These are phyloP conservation scores for Myotisia sp. DNA, from an alignment of 2,329 filamentous ascomycete genomes.

Conservation along the genomic window DNA sequence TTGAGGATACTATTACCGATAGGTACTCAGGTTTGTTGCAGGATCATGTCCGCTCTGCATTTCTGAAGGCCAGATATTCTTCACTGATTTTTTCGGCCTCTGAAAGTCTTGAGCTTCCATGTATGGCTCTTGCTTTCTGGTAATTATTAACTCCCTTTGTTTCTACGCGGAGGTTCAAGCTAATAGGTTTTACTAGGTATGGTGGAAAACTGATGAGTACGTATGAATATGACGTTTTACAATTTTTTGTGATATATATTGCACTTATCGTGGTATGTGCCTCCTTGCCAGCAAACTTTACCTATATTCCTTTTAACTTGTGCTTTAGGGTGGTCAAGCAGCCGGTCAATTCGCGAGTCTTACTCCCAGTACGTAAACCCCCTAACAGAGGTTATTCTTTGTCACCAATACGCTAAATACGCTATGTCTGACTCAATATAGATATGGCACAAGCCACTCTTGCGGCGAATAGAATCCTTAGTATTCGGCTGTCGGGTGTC, in stretches of 20 bases:
- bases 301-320: background rate
- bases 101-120: slow-evolving; percentile 51
- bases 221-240: slow-evolving; percentile 33
- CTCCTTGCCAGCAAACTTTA: too few species aligned
- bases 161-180: background rate
- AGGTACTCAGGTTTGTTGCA: slow-evolving; percentile 48
- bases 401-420: background rate
- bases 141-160: slow-evolving; percentile 16
- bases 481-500: slow-evolving; percentile 12
- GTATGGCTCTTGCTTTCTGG: slow-evolving; percentile 49
- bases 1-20: slow-evolving; percentile 50
- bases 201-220: slow-evolving; percentile 45
- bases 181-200: slow-evolving; percentile 40
- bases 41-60: slow-evolving; percentile 46
- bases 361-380: slow-evolving; percentile 35
- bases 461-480: slow-evolving; percentile 26
- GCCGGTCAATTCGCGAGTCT: slow-evolving; percentile 56
- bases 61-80: slow-evolving; percentile 46
- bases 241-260: slow-evolving; percentile 49
- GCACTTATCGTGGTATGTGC: slow-evolving; percentile 39
- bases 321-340: slow-evolving; percentile 44
- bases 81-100: slow-evolving; percentile 55
- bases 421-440: slow-evolving; percentile 2
- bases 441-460: slow-evolving; percentile 26
- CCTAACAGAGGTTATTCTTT: background rate